These are phyloP conservation scores for Nitzschia sp. DNA, from an alignment of 108 stramenopile genomes.

Conservation along the genomic window DNA sequence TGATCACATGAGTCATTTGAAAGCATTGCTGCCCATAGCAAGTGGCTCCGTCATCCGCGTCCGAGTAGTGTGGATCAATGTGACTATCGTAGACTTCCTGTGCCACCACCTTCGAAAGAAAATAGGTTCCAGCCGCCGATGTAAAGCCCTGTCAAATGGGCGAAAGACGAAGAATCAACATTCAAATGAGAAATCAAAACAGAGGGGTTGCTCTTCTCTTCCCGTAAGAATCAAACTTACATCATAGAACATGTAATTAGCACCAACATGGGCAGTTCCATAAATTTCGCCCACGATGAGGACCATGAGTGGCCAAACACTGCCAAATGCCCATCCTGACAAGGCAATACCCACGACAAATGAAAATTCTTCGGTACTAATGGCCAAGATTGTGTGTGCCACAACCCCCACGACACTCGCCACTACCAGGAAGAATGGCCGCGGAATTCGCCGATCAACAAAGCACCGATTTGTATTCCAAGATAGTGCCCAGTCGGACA, in stretches of 20 bases:
- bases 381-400: conserved; percentile 62
- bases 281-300: conserved; percentile 75
- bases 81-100: conserved; percentile 77
- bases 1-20: conserved; percentile 51
- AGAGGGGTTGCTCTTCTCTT: too few relatives aligned
- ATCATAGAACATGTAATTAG: conserved; percentile 89
- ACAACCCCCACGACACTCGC: conserved; percentile 61
- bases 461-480: conserved; percentile 55
- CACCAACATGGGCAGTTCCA: conserved; percentile 67
- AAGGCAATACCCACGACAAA: conserved; percentile 76
- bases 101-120: conserved; percentile 76
- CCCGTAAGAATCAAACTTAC: too few relatives aligned
- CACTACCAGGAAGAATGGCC: conserved; percentile 72
- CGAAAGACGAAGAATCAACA: too few relatives aligned
- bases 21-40: conserved; percentile 71
- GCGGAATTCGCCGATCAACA: conserved; percentile 53
- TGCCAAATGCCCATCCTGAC: conserved; percentile 80
- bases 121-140: conserved; percentile 79
- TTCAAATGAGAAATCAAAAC: too few relatives aligned
- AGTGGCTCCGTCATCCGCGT: conserved; percentile 27
- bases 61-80: conserved; percentile 36
- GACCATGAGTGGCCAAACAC: conserved; percentile 86
- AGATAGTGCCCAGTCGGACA: conserved; percentile 58
- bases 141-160: too few relatives aligned
- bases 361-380: conserved; percentile 47